Base-by-base conservation (phyloP, 2,329 filamentous ascomycete species). In the Botryotinia convoluta region DNA sequence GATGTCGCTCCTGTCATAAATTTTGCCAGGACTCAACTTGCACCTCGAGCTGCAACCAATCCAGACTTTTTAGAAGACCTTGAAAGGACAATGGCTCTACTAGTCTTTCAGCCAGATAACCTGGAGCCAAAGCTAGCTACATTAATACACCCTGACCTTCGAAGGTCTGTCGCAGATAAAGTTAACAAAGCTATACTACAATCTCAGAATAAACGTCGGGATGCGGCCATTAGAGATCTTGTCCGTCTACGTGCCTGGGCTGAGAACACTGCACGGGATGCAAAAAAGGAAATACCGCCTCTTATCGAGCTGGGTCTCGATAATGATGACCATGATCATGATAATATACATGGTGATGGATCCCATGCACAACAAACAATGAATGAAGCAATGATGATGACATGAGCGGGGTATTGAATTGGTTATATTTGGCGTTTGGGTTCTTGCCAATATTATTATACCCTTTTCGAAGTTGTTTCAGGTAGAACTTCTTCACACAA, bases 101-200 rank as follows among this genome's bases (percentile, higher is more conserved):
- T 99, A 57, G 92, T 99, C 61, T 97, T 98, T 78, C 91, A 93
- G 0, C 87, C 89, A n/a, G 92, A 96, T 71, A 91, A 89, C 70
- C 87, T 98, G 54, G 89, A 93, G 62, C 90, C 93, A 3, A 90
- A 93, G 67, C 85, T 98, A 45, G 90, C 91, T 54, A 89, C 89
- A 64, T 85, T 99, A 42, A 85, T 99, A 29, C 88, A 97, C 77
- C 93, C 95, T 3, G 88, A 90, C 65, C 86, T 98, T 62, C 90
- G 96, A 75, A 90, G 91, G 77, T 89, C 91, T 61, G 94, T 98
- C n/a, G 96, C 96, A 7, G 91, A 91, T 75, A 88, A 88, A 77
- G 96, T 99, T 71, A 99, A 99, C 81, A 91, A 94, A 82, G 93
- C 94, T 18, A 94, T 99, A 71, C 84, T 98, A 39, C 86, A 88